A percentile compares a stretch with the other conserved stretches of the same genome.
phyloP scores from a whole-genome alignment of 1,284 basidiomycete genomes.

The Coniferiporia sulphurascens region DNA sequence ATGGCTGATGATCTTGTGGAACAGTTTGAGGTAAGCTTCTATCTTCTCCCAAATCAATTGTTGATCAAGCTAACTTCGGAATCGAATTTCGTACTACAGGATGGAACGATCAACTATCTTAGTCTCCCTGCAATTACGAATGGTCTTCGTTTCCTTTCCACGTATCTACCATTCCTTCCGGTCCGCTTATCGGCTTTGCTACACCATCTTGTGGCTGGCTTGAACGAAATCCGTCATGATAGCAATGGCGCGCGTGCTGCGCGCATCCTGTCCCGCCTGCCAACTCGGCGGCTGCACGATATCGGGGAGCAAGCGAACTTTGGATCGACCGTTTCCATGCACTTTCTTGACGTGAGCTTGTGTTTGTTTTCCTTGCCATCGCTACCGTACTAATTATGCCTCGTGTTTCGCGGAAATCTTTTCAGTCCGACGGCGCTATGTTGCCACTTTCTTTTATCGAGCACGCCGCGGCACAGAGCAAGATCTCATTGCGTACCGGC shows the following conservation, averaged over 20 bases:
- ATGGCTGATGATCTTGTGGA: slow-evolving; percentile 56
- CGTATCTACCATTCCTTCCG: slow-evolving; percentile 73
- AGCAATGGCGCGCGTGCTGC: slow-evolving; percentile 52
- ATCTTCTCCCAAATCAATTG: neutral
- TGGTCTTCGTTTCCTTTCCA: slow-evolving; percentile 68
- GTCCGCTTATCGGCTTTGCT: slow-evolving; percentile 63
- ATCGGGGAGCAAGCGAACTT: slow-evolving; percentile 64
- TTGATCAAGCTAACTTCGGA: slow-evolving; percentile 18
- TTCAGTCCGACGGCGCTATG: slow-evolving; percentile 57
- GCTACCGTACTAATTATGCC: slow-evolving; percentile 5
- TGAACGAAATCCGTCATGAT: slow-evolving; percentile 55
- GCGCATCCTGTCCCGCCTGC: slow-evolving; percentile 56
- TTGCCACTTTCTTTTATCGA: slow-evolving; percentile 69
- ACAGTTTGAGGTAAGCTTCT: slow-evolving; percentile 61
- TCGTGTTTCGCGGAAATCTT: slow-evolving; percentile 13
- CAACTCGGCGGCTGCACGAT: slow-evolving; percentile 43
- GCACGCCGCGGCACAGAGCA: slow-evolving; percentile 54
- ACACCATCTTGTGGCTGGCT: slow-evolving; percentile 43
- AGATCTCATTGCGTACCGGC: slow-evolving; percentile 72
- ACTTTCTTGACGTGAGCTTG: slow-evolving; percentile 56
- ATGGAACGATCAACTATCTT: slow-evolving; percentile 79
- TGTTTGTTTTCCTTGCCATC: slow-evolving; percentile 8
- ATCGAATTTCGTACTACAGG: slow-evolving; percentile 37
- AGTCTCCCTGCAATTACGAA: slow-evolving; percentile 69
- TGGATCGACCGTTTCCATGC: slow-evolving; percentile 58